These are phyloP conservation scores for Paspalum vaginatum DNA, from an alignment of 176 grass and related monocot species.

Conservation along the genomic window DNA sequence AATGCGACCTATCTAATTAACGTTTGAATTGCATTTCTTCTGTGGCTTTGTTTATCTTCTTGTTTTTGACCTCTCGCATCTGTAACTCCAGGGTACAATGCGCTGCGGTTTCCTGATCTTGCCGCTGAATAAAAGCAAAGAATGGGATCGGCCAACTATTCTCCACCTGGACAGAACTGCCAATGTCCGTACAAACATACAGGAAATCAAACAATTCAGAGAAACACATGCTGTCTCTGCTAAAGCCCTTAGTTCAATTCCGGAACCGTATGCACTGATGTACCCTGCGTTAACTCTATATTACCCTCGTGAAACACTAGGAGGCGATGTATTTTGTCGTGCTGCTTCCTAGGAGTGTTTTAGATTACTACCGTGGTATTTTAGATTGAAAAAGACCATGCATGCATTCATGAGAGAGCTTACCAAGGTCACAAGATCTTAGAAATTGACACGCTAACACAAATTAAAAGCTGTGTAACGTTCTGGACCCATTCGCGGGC, in stretches of 20 bases:
- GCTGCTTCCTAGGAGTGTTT: background rate
- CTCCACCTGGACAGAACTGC: slow-evolving; percentile 26
- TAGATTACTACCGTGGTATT: too few relatives aligned
- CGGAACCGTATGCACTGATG: background rate
- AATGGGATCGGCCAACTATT: background rate
- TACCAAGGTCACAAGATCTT: too few relatives aligned
- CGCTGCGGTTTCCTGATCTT: slow-evolving; percentile 46
- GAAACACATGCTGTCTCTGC: background rate
- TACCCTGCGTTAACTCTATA: background rate
- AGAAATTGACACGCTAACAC: too few relatives aligned
- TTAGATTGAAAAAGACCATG: too few relatives aligned
- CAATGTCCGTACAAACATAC: background rate
- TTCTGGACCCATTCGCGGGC: too few relatives aligned
- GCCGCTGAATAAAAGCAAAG: slow-evolving; percentile 30
- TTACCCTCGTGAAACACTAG: background rate
- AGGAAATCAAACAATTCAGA: background rate
- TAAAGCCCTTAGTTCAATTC: background rate
- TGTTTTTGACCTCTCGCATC: background rate
- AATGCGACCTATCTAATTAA: background rate
- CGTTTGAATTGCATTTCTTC: too few relatives aligned
- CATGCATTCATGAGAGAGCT: too few relatives aligned
- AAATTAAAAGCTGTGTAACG: too few relatives aligned
- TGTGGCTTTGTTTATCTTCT: background rate
- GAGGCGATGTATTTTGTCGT: background rate
- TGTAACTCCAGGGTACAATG: slow-evolving; percentile 28